Percentiles rank a stretch among this genome's conserved stretches.
Conservation (phyloP, 1,284 basidiomycete species). For the Cerrena zonata region DNA sequence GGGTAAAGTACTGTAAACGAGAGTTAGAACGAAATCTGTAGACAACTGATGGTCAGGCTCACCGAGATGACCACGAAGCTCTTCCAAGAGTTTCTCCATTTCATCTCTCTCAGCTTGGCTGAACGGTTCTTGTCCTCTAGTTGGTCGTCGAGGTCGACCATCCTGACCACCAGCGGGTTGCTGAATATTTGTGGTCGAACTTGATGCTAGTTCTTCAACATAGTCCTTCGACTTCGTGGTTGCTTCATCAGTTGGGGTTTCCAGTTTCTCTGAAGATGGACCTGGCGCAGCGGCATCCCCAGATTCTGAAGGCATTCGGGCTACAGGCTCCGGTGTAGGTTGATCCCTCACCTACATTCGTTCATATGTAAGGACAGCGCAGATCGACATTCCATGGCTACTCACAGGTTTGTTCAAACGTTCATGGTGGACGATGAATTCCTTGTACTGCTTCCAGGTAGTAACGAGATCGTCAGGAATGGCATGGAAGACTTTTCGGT, state of each 20-base stretch:
- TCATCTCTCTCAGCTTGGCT: conserved; percentile 79
- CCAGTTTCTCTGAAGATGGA: conserved; percentile 17
- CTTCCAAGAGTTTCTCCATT: conserved; percentile 77
- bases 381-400: conserved; percentile 12
- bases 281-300: conserved; percentile 40
- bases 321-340: conserved; percentile 41
- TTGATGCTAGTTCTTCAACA: conserved; percentile 12
- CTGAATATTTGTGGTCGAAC: conserved; percentile 2
- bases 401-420: conserved; percentile 64
- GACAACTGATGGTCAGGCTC: conserved; percentile 19
- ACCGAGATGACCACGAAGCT: conserved; percentile 83
- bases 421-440: conserved; percentile 74
- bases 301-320: conserved; percentile 52
- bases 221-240: conserved; percentile 17
- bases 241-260: conserved; percentile 17
- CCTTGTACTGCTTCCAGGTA: conserved; percentile 93
- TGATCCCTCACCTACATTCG: conserved; percentile 40
- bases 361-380: conserved; percentile 1
- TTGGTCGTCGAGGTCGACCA: conserved; percentile 37
- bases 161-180: conserved; percentile 14
- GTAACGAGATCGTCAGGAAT: conserved; percentile 86
- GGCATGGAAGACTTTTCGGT: conserved; percentile 87
- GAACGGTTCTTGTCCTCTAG: conserved; percentile 57
- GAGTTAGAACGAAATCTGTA: background rate
- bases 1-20: conserved; percentile 69